These are phyloP conservation scores for Cicer bijugum DNA, from an alignment of 306 rosid genomes.

Conservation along the genomic window DNA sequence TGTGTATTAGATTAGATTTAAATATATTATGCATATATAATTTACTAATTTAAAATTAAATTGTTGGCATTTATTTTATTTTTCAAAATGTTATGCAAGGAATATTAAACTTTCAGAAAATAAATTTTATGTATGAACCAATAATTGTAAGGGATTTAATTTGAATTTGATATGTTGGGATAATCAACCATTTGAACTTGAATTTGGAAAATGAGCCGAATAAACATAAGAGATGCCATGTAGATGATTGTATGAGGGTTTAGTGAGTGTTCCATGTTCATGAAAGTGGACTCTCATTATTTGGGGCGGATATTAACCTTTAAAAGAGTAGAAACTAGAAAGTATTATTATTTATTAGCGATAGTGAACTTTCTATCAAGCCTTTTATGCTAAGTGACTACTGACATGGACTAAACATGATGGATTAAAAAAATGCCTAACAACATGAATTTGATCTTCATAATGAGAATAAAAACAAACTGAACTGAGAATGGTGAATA, in stretches of 20 bases:
- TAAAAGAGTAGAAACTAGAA: conserved; percentile 28
- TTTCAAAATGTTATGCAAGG: neutral
- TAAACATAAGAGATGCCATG: conserved; percentile 14
- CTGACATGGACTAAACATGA: neutral
- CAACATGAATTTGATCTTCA: conserved; percentile 27
- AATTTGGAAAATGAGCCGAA: neutral
- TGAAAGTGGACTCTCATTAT: neutral
- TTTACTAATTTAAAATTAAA: neutral
- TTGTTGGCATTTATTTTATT: conserved; percentile 5
- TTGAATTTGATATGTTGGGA: conserved; percentile 7
- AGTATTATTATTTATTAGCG: conserved; percentile 2
- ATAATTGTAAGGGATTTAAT: neutral
- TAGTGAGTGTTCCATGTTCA: neutral
- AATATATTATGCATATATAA: neutral
- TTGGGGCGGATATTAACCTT: conserved; percentile 5
- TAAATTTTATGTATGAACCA: neutral
- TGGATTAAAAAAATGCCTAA: conserved; percentile 27
- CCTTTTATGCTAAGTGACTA: conserved; percentile 4
- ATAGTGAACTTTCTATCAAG: conserved; percentile 22
- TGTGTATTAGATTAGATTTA: neutral
- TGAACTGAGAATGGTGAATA: conserved; percentile 21
- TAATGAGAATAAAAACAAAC: conserved; percentile 25
- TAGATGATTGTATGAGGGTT: neutral
- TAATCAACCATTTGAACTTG: neutral
- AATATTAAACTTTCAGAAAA: neutral